Evolutionary conservation across 768 basidiomycete genomes (phyloP), one percentile per base, ranked within the genome.

Genomic region (Kwoniella heveanensis): DNA sequence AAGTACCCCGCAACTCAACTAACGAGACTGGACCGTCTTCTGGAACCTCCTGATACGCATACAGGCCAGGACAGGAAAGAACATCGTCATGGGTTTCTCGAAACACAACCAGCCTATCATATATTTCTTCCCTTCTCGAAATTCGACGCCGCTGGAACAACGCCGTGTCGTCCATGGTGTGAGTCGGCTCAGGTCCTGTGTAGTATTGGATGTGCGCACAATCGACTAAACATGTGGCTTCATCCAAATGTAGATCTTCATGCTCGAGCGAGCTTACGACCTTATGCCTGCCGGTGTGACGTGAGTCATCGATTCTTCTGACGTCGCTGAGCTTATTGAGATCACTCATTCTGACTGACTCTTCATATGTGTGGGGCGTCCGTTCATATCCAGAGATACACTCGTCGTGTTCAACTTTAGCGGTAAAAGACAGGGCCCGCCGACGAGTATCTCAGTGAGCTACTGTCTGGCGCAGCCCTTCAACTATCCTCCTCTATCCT

Each of bases 241-340:
- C 32, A 6, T 32, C 13, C 7, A 19, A 37, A 29, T 26, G 3
- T 60, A 75, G 70, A 52, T 79, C 1, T 79, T 71, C 60, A 72
- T 79, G 68, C 54, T 75, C 19, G 78, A 79, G 54, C 47, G 78
- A 36, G 70, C 77, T 9, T 51, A 62, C 1, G 78, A 79, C 70
- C 57, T 79, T 30, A 76, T 78, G 77, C 44, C 54, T 6, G 67
- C 69, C 7, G 78, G 77, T 15, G 72, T 74, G 26, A 71, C 69
- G 77, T 78, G 50, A 29, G 73, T 71, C n/a, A n/a, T n/a, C n/a
- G n/a, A n/a, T n/a, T n/a, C n/a, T n/a, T n/a, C n/a, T n/a, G n/a
- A n/a, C n/a, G n/a, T n/a, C n/a, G n/a, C n/a, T n/a, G n/a, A n/a
- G n/a, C n/a, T n/a, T n/a, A n/a, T n/a, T n/a, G n/a, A n/a, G n/a